Base-by-base conservation (phyloP, 169 alveolate genomes). In the Plasmodium inui region DNA sequence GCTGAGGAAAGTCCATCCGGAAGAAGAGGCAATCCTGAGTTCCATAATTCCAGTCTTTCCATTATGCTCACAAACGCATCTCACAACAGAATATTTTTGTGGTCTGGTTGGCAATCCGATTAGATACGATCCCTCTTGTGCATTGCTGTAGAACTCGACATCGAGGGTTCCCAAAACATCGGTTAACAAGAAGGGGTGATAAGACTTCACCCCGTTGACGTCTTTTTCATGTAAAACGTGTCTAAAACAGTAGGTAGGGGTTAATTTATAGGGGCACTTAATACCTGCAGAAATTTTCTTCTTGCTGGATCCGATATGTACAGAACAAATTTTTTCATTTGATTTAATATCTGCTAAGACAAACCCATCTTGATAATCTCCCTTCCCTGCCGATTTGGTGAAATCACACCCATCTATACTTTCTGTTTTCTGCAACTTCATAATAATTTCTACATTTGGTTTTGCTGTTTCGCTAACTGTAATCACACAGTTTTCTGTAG, bases 361-460 rank as follows among this genome's bases (percentile, higher is more conserved):
- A 34, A 85, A 85, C 3, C 93, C 93, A 67, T 85, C 34, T 73
- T 73, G 50, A 32, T 44, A 85, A 50, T 73, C 39, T 19, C 93
- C 93, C 61, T 85, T 32, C 19, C 93, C 93, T 28, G 50, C 22
- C 10, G 93, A 85, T 85, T 73, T 46, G 9, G 93, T 85, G 73
- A 85, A 85, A 72, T 85, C 93, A 74, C 93, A 85, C 0, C 93
- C 93, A 37, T 85, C 93, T 73, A 85, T 85, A 41, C 34, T 46
- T 46, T 73, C 78, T 7, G 93, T 85, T 73, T 85, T 85, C 1
- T 85, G 34, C 0, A 37, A 9, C 61, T 85, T 73, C 10, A 85
- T 6, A n/a, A 30, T n/a, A 34, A 85, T 85, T 2, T 73, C 28
- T 30, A 41, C 6, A 28, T 10, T 41, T 6, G 26, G 7, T 28